Percentiles rank a stretch among this genome's conserved stretches.
phyloP scores from a whole-genome alignment of 139 green algal genomes.

The Astrephomene gubernaculifera region DNA sequence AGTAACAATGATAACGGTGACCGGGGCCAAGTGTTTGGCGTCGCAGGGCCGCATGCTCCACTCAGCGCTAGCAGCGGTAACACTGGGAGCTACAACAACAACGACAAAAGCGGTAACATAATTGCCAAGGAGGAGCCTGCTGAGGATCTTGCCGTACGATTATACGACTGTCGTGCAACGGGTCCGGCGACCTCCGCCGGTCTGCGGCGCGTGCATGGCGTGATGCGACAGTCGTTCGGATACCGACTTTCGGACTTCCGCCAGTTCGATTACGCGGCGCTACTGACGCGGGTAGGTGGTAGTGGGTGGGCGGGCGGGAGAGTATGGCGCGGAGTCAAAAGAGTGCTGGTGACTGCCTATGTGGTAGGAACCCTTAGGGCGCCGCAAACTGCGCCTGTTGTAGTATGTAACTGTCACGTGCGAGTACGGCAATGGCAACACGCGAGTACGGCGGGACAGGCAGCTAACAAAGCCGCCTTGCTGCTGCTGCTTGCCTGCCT shows the following conservation, averaged over 20 bases:
- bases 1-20: no score
- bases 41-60: no score
- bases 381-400: background rate
- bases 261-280: conserved; percentile 21
- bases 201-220: conserved; percentile 23
- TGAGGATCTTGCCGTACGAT: background rate
- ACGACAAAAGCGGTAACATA: no score
- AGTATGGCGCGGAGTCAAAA: background rate
- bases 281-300: conserved; percentile 21
- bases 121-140: no score
- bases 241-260: background rate
- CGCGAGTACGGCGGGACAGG: background rate
- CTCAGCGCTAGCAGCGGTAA: no score
- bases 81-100: no score
- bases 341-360: background rate
- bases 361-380: background rate
- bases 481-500: background rate
- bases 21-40: no score
- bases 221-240: conserved; percentile 14
- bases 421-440: background rate
- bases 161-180: conserved; percentile 13
- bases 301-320: no score
- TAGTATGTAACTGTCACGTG: background rate
- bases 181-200: background rate
- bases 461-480: background rate